phyloP scores from a whole-genome alignment of 805 yeast species.

The Yarrowia sp. region DNA sequence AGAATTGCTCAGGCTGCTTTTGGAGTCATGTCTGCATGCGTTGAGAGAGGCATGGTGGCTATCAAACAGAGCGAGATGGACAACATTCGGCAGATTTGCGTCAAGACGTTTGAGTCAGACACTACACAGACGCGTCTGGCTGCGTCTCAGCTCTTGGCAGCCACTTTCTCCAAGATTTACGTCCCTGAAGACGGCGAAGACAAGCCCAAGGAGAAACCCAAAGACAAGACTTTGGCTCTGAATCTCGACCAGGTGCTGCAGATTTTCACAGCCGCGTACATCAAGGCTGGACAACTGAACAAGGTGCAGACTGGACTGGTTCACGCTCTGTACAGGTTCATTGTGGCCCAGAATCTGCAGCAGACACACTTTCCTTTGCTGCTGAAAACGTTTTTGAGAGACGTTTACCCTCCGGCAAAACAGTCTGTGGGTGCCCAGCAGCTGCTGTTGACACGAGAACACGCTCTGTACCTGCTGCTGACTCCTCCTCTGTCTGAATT shows the following conservation, averaged over 20 bases:
- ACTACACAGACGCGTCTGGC: constrained; percentile 32
- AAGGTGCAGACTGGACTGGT: constrained; percentile 17
- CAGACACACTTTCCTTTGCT: not conserved
- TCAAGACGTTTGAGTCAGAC: constrained; percentile 32
- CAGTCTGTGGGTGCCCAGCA: constrained; percentile 1
- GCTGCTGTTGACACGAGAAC: not conserved
- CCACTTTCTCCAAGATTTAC: constrained; percentile 9
- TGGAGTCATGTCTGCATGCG: constrained; percentile 33
- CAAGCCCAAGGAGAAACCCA: constrained; percentile 1
- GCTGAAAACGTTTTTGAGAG: constrained; percentile 2
- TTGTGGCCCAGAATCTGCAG: constrained; percentile 2
- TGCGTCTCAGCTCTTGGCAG: constrained; percentile 34
- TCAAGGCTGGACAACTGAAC: constrained; percentile 9
- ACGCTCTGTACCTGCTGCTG: not conserved
- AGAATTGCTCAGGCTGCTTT: constrained; percentile 37
- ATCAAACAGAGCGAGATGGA: constrained; percentile 35
- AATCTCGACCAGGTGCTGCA: not conserved
- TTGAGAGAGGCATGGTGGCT: constrained; percentile 30
- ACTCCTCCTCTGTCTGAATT: constrained; percentile 16
- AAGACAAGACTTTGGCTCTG: not conserved
- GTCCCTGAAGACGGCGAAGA: constrained; percentile 6
- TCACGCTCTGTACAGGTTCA: not conserved
- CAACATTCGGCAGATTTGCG: constrained; percentile 29
- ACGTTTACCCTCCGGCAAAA: not conserved
- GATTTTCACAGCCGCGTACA: not conserved